phyloP scores from a whole-genome alignment of 495 filamentous ascomycete genomes.

The Lophiotrema nucula region DNA sequence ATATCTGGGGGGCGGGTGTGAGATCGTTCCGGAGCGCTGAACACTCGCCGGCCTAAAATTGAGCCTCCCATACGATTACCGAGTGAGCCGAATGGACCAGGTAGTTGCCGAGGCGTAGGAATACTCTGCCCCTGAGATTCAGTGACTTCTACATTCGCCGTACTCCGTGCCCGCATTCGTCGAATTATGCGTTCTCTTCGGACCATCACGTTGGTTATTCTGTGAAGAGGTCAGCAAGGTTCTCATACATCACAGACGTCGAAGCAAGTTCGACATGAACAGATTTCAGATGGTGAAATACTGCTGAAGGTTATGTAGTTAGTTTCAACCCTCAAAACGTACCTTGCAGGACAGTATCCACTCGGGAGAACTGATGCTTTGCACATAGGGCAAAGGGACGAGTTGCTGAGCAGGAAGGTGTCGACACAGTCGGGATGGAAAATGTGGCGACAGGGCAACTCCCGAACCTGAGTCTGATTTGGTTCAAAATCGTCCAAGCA shows the following conservation, averaged over 20 bases:
- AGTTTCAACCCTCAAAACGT: too few relatives aligned
- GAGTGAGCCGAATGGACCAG: constrained; percentile 3
- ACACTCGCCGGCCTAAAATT: constrained; percentile 15
- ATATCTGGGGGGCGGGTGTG: constrained; percentile 14
- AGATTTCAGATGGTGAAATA: too few relatives aligned
- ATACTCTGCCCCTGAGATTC: not conserved
- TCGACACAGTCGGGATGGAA: constrained; percentile 91
- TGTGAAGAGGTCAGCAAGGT: too few relatives aligned
- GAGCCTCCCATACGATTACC: constrained; percentile 12
- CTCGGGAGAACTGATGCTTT: constrained; percentile 69
- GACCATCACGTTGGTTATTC: constrained; percentile 81
- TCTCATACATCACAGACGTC: too few relatives aligned
- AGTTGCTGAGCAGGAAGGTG: constrained; percentile 65
- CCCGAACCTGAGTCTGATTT: constrained; percentile 66
- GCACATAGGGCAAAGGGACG: constrained; percentile 83
- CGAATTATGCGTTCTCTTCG: constrained; percentile 58
- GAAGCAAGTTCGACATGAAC: too few relatives aligned
- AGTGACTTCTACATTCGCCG: not conserved
- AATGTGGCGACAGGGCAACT: constrained; percentile 84
- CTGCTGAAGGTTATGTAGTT: too few relatives aligned
- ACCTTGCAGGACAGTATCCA: constrained; percentile 64
- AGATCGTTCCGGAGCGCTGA: constrained; percentile 17
- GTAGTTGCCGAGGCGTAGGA: not conserved
- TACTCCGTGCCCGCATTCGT: constrained; percentile 21
- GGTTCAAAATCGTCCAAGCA: constrained; percentile 80